phyloP scores from a whole-genome alignment of 129 eudicot genomes.

The Artemisia argyi region DNA sequence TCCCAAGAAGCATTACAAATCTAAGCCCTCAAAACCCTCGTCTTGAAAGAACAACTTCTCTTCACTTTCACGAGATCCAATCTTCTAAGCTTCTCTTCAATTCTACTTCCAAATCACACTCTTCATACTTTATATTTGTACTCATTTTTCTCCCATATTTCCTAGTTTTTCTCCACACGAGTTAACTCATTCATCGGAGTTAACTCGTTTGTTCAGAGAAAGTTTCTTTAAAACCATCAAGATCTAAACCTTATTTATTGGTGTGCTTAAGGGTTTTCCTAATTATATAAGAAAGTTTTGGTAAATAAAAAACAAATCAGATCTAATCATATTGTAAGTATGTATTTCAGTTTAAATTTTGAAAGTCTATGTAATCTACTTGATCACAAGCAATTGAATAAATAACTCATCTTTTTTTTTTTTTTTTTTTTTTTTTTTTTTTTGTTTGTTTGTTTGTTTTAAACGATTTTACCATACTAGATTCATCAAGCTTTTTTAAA shows the following conservation, averaged over 20 bases:
- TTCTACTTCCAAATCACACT: conserved; percentile 28
- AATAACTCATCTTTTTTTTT: neutral
- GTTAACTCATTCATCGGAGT: conserved; percentile 2
- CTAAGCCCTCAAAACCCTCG: conserved; percentile 45
- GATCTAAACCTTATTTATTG: conserved; percentile 22
- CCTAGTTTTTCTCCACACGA: neutral
- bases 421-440: neutral
- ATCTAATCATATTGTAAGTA: conserved; percentile 12
- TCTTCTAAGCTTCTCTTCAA: conserved; percentile 32
- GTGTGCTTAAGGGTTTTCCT: neutral
- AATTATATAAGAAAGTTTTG: conserved; percentile 5
- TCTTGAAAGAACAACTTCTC: conserved; percentile 39
- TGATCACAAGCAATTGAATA: neutral
- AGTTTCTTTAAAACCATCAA: neutral
- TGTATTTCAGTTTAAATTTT: too few relatives aligned
- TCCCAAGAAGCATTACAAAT: conserved; percentile 46
- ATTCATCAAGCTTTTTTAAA: too few relatives aligned
- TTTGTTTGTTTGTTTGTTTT: too few relatives aligned
- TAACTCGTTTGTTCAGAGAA: neutral
- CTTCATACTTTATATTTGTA: conserved; percentile 22
- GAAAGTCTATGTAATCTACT: conserved; percentile 4
- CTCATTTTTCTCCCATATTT: conserved; percentile 6
- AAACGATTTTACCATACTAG: too few relatives aligned
- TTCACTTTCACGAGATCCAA: conserved; percentile 70
- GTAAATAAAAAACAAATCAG: conserved; percentile 7